Percentiles rank a stretch among this genome's conserved stretches.
Evolutionary conservation across 345 rosid genomes (phyloP).

Genomic region (Populus ilicifolia): DNA sequence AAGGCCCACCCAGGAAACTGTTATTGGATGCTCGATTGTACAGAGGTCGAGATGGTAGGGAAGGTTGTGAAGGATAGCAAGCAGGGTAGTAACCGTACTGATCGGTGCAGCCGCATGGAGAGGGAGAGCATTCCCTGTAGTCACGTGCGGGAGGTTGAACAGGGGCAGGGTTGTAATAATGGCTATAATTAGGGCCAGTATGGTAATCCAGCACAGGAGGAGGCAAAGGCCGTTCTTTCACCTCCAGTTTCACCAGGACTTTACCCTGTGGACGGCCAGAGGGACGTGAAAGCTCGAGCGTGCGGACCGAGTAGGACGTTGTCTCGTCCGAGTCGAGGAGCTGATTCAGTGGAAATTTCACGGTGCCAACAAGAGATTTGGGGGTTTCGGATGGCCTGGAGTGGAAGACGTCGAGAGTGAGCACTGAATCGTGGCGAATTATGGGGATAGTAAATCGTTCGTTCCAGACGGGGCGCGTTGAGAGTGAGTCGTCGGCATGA

Average conservation of each 20-base stretch:
- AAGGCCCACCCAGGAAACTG: conserved; percentile 32
- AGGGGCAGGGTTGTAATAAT: conserved; percentile 46
- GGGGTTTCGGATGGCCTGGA: conserved; percentile 22
- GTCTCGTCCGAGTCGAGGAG: background rate
- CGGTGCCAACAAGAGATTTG: conserved; percentile 21
- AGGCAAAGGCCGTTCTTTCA: conserved; percentile 20
- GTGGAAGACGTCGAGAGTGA: conserved; percentile 24
- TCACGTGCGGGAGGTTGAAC: conserved; percentile 31
- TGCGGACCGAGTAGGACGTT: background rate
- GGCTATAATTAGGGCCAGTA: conserved; percentile 30
- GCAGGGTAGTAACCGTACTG: conserved; percentile 32
- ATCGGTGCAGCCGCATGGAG: conserved; percentile 23
- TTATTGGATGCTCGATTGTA: conserved; percentile 34
- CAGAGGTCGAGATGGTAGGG: conserved; percentile 42
- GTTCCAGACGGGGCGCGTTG: conserved; percentile 24
- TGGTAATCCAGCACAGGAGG: conserved; percentile 40
- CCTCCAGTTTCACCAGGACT: conserved; percentile 10
- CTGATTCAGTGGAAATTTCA: conserved; percentile 5
- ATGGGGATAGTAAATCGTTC: conserved; percentile 24
- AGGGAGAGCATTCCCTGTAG: conserved; percentile 36
- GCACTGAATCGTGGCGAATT: conserved; percentile 17
- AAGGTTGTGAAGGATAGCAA: conserved; percentile 31
- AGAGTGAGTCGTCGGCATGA: conserved; percentile 16
- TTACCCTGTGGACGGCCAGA: conserved; percentile 23
- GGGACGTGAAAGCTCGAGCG: conserved; percentile 13